Percentiles rank a stretch among this genome's conserved stretches.
phyloP scores from a whole-genome alignment of 2,329 filamentous ascomycete genomes.

The Geosmithia putterillii region DNA sequence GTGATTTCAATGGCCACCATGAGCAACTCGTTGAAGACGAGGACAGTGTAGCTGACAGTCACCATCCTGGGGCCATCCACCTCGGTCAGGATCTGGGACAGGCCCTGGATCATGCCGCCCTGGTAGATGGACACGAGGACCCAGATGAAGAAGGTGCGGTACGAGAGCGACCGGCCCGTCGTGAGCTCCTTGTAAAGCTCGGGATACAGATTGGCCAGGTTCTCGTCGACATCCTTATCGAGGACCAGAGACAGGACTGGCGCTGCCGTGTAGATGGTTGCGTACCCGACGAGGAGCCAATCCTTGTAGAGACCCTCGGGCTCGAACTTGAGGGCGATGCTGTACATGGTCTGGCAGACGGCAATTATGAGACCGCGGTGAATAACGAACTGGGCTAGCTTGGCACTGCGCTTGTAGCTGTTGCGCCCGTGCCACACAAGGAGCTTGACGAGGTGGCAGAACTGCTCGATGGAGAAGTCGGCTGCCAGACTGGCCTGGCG shows the following conservation, averaged over 20 bases:
- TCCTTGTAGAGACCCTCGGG: constrained; percentile 92
- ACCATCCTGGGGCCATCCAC: constrained; percentile 69
- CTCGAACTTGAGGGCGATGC: constrained; percentile 83
- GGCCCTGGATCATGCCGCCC: constrained; percentile 88
- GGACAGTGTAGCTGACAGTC: constrained; percentile 78
- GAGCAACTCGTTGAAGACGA: constrained; percentile 86
- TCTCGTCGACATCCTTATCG: constrained; percentile 90
- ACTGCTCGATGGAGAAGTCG: constrained; percentile 93
- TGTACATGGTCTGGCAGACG: constrained; percentile 96
- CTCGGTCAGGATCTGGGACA: constrained; percentile 77
- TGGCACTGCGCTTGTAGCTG: constrained; percentile 90
- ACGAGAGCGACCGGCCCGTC: constrained; percentile 71
- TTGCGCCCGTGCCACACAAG: constrained; percentile 99
- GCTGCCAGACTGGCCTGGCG: constrained; percentile 88
- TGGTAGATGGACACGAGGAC: constrained; percentile 92
- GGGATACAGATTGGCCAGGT: constrained; percentile 86
- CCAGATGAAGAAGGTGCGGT: constrained; percentile 95
- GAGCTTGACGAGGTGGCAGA: constrained; percentile 87
- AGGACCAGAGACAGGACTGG: constrained; percentile 90
- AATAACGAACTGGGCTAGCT: constrained; percentile 95
- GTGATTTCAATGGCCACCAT: constrained; percentile 97
- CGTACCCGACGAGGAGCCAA: constrained; percentile 94
- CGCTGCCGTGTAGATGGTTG: constrained; percentile 86
- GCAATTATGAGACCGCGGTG: constrained; percentile 91
- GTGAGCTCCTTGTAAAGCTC: constrained; percentile 98